Percentiles rank a stretch among this genome's conserved stretches.
Evolutionary conservation across 805 yeast species (phyloP).

Genomic region (Teunomyces lycoperdinae): DNA sequence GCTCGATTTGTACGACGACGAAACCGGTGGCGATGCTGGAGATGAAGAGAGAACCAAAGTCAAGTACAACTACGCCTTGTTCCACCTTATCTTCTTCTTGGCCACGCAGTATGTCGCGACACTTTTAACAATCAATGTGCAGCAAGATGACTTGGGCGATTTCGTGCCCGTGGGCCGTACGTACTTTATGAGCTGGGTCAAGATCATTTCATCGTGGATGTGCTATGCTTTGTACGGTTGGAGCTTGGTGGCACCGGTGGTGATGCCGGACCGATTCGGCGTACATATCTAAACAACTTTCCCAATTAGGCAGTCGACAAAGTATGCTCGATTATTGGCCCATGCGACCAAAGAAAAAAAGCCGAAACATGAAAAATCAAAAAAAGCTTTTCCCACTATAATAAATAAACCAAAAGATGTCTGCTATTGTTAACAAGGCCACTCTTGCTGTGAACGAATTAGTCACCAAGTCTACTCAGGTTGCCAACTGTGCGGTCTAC

Average conservation of each 20-base stretch:
- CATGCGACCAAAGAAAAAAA: constrained; percentile 1
- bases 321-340: constrained; percentile 14
- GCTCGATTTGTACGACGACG: constrained; percentile 52
- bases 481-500: constrained; percentile 62
- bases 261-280: constrained; percentile 85
- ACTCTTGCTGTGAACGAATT: constrained; percentile 34
- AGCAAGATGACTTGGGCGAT: constrained; percentile 77
- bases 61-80: constrained; percentile 79
- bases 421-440: constrained; percentile 43
- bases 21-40: constrained; percentile 28
- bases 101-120: constrained; percentile 98
- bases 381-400: not conserved
- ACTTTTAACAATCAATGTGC: constrained; percentile 85
- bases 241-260: constrained; percentile 87
- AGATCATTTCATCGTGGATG: constrained; percentile 87
- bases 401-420: constrained; percentile 23
- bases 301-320: constrained; percentile 23
- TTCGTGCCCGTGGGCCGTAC: constrained; percentile 97
- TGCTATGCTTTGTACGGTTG: constrained; percentile 84
- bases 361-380: constrained; percentile 4
- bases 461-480: constrained; percentile 36
- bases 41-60: constrained; percentile 60
- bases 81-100: constrained; percentile 86
- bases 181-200: constrained; percentile 92
- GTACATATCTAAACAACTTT: constrained; percentile 16